Evolutionary conservation across 192 early-diverging fungal genomes (phyloP), one percentile per base, ranked within the genome.

Genomic region (Coemansia erecta): DNA sequence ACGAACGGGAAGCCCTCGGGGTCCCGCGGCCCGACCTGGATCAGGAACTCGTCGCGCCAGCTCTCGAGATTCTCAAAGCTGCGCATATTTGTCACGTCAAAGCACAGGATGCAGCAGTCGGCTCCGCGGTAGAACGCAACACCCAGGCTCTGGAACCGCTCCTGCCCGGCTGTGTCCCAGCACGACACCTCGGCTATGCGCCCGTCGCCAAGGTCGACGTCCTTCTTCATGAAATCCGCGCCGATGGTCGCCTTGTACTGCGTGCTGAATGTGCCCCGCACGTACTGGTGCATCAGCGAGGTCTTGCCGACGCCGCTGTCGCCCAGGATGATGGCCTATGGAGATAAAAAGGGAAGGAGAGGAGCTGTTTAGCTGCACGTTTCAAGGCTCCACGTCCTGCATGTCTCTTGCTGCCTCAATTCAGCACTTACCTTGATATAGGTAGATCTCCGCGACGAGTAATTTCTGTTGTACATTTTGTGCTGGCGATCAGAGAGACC

Each of bases 181-280:
- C 95, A 95, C 89, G 95, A 65, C 81, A 98, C 96, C 19, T 94
- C 98, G n/a, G 94, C 94, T 17, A 89, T 65, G 37, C 87, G 86
- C 61, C 95, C 94, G 63, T 97, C 95, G 12, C 95, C 89, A 49
- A 88, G 81, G 58, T 77, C 65, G 18, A 99, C 89, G 71, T 98
- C 94, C 72, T 99, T 99, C 62, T 94, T 97, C 78, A 99, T 85
- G 64, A 99, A 99, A 79, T 99, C 97, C 15, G 97, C 95, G 23
- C 97, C 97, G 60, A 99, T 98, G 37, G 97, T 99, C 18, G 97
- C 97, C 74, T 98, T 98, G 84, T 99, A 99, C 79, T 96, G 94
- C 67, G 85, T 92, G 73, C 83, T 91, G 82, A 99, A 99, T 70
- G 91, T 94, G 52, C 92, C 90, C 76, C 95, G 94, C 21, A 99